These are phyloP conservation scores for Phytophthora brassicae DNA, from an alignment of 352 stramenopile species.

Conservation along the genomic window DNA sequence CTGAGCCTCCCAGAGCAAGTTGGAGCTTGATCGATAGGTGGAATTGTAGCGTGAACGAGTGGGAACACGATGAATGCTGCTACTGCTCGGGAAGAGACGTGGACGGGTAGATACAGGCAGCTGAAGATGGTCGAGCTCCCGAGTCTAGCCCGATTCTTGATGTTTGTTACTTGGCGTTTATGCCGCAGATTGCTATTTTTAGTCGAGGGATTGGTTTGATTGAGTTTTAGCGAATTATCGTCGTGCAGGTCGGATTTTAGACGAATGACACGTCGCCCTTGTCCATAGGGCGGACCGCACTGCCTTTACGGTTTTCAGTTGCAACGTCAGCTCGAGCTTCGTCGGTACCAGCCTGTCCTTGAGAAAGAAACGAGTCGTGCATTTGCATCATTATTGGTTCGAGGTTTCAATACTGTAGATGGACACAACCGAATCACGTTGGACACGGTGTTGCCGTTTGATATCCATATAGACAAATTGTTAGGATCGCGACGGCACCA, in stretches of 20 bases:
- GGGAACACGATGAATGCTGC: conserved; percentile 8
- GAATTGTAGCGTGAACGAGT: not conserved
- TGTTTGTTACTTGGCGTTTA: conserved; percentile 18
- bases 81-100: not conserved
- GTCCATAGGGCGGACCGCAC: conserved; percentile 27
- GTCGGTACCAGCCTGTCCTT: not conserved
- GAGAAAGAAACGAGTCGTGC: no score
- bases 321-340: not conserved
- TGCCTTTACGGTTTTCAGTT: conserved; percentile 25
- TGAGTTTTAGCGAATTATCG: conserved; percentile 15
- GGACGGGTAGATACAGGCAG: conserved; percentile 11
- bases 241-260: not conserved
- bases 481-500: conserved; percentile 12
- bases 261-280: conserved; percentile 14
- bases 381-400: no score
- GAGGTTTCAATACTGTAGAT: no score
- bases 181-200: conserved; percentile 15
- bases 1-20: conserved; percentile 13
- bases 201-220: conserved; percentile 14
- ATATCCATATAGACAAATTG: no score
- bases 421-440: not conserved
- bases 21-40: not conserved
- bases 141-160: conserved; percentile 8
- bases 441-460: no score
- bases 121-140: conserved; percentile 21